Percentiles rank a stretch among this genome's conserved stretches.
These are phyloP conservation scores for Penicillium sclerotiorum DNA, from an alignment of 2,329 filamentous ascomycete genomes.

Conservation along the genomic window DNA sequence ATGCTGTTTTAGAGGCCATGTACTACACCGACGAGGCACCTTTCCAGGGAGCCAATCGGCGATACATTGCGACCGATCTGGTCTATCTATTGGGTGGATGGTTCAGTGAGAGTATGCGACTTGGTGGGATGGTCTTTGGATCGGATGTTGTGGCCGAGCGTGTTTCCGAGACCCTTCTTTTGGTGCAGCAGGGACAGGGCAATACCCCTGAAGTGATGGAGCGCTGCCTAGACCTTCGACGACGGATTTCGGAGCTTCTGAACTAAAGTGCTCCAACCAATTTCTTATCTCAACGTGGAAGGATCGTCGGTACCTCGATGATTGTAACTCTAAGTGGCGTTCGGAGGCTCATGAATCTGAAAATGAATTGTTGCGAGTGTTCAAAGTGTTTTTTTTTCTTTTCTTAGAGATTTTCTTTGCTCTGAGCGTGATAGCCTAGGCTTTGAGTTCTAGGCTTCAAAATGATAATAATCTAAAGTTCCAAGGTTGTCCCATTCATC, in stretches of 20 bases:
- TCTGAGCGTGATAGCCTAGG: too few relatives aligned
- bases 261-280: constrained; percentile 29
- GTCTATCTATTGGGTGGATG: constrained; percentile 64
- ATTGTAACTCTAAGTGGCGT: constrained; percentile 14
- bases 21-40: constrained; percentile 69
- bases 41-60: constrained; percentile 61
- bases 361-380: too few relatives aligned
- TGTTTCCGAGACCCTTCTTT: constrained; percentile 48
- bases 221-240: constrained; percentile 40
- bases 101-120: constrained; percentile 59
- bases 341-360: constrained; percentile 4
- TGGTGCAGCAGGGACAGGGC: constrained; percentile 45
- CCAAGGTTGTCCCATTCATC: too few relatives aligned
- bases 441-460: too few relatives aligned
- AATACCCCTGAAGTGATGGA: constrained; percentile 38
- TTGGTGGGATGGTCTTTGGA: constrained; percentile 60
- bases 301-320: constrained; percentile 1
- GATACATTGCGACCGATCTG: constrained; percentile 62
- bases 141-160: constrained; percentile 59
- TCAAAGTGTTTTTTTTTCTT: too few relatives aligned
- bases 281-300: constrained; percentile 1
- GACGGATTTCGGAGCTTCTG: constrained; percentile 44
- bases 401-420: too few relatives aligned
- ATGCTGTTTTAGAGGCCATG: constrained; percentile 65
- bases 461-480: too few relatives aligned